Base-by-base conservation (phyloP, 257 asterid genomes). In the Petunia secreta region DNA sequence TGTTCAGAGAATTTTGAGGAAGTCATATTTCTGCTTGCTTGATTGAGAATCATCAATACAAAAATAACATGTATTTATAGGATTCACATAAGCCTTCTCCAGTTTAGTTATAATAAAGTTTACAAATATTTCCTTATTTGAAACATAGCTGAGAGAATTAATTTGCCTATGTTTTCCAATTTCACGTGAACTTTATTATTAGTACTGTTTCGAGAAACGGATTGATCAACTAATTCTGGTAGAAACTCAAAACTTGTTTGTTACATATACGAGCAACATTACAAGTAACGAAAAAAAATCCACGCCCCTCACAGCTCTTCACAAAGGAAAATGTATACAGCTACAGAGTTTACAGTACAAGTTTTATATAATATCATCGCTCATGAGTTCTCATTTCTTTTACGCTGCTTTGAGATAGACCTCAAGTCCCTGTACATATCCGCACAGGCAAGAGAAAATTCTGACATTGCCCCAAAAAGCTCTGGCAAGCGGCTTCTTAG, bases 391-490 rank as follows among this genome's bases (percentile, higher is more conserved):
- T 75, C 86, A 16, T 82, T 84, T 86, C 87, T 83, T 79, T 68
- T 77, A 34, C 71, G 86, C 71, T 84, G 80, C 40, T 84, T 89
- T 1, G 90, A 57, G 8, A 91, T 86, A 83, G 91, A 76, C 88
- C 87, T 89, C 86, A 95, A 87, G 55, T 87, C 79, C 71, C 89
- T 83, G 77, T 92, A 92, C 98, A 93, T 95, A 58, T 91, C 97
- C 50, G 99, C 90, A 83, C 96, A 92, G 78, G 93, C 95, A 50
- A 89, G 91, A 8, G 99, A 92, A 83, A 90, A 93, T 65, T 90
- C 94, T 0, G 93, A 86, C 86, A 92, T 65, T 1, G 92, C 89
- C 81, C 85, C 80, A 15, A 95, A 93, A 38, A 95, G 91, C 75
- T 90, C 94, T 0, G 99, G 99, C 88, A 95, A 81, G 65, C 90